A percentile compares a stretch with the other conserved stretches of the same genome.
Evolutionary conservation across 2,329 filamentous ascomycete genomes (phyloP).

Genomic region (Fusarium sp.): DNA sequence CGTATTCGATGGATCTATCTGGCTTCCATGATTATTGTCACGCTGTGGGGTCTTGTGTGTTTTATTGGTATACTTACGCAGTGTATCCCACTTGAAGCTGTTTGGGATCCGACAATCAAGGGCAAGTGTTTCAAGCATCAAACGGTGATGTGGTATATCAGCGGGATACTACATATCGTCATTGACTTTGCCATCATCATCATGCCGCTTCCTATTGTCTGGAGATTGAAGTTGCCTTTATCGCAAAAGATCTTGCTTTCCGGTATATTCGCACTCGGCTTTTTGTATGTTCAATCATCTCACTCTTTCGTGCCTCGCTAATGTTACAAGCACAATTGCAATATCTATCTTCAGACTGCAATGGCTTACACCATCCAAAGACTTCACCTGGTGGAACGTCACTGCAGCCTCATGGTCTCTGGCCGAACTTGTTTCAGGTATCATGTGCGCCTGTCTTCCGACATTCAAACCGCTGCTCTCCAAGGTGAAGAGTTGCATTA

Average conservation of each 20-base stretch:
- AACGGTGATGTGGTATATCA: slow-evolving; percentile 16
- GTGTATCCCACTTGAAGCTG: slow-evolving; percentile 22
- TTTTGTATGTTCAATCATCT: slow-evolving; percentile 13
- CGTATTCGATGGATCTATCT: slow-evolving; percentile 21
- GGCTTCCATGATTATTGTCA: background rate
- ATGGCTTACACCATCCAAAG: slow-evolving; percentile 24
- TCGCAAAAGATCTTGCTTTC: slow-evolving; percentile 29
- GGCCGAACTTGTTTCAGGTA: slow-evolving; percentile 35
- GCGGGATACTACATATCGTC: slow-evolving; percentile 23
- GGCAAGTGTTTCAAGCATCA: slow-evolving; percentile 3
- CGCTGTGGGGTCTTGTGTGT: background rate
- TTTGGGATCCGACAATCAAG: slow-evolving; percentile 27
- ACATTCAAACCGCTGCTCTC: slow-evolving; percentile 20
- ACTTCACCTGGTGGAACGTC: slow-evolving; percentile 41
- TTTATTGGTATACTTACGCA: accelerated
- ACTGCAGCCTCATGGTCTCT: slow-evolving; percentile 33
- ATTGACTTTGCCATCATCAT: slow-evolving; percentile 30
- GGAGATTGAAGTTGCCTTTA: slow-evolving; percentile 19
- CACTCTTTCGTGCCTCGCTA: accelerated
- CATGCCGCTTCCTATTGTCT: slow-evolving; percentile 32
- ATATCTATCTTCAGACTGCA: slow-evolving; percentile 34
- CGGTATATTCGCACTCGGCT: slow-evolving; percentile 28
- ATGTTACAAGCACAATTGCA: slow-evolving; percentile 1
- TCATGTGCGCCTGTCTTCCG: slow-evolving; percentile 39
- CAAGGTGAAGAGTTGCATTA: background rate